Base-by-base conservation (phyloP, 2,329 filamentous ascomycete genomes). In the Aureobasidium subglaciale region DNA sequence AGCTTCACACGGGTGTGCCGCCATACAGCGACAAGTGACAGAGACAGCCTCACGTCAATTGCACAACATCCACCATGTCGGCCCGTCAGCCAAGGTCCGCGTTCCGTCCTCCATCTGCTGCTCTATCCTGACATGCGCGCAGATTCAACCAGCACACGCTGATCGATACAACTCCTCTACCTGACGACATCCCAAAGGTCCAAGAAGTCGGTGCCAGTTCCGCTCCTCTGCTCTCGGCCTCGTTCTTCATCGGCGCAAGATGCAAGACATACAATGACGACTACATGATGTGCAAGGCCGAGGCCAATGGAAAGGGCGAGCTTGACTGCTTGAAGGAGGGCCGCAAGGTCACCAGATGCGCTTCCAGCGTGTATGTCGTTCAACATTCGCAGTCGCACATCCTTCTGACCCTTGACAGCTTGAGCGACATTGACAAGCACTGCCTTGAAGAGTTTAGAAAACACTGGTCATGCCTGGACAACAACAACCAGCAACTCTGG, bases 241-340 rank as follows among this genome's bases (percentile, higher is more conserved):
- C 90, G 52, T 99, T 88, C 81, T 99, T 97, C 74, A 99, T 99
- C 70, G 93, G 93, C 61, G 91, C 90, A 63, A 86, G 92, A 69
- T 99, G 93, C 85, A 87, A 83, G 71, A 79, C 88, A 57, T 99
- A 91, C 81, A 97, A 97, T 75, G 93, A 99, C 79, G 93, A 99
- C 76, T 99, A 87, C 77, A 99, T 99, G 92, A 88, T 95, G 78
- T 99, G 93, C 87, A 99, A 99, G 86, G 88, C 83, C 64, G 90
- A 96, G 76, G 85, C 90, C 67, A 86, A 88, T 60, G 93, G 93
- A 66, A 84, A 83, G 73, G 93, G 90, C 71, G 93, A 99, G 79
- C 74, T 95, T 61, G 89, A 96, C 64, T 99, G 93, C 76, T 77
- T 99, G 81, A 92, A 89, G 80, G 93, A 99, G 78, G 93, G 93